Conservation (phyloP, 179 eudicot species). For the Gypsophila paniculata region DNA sequence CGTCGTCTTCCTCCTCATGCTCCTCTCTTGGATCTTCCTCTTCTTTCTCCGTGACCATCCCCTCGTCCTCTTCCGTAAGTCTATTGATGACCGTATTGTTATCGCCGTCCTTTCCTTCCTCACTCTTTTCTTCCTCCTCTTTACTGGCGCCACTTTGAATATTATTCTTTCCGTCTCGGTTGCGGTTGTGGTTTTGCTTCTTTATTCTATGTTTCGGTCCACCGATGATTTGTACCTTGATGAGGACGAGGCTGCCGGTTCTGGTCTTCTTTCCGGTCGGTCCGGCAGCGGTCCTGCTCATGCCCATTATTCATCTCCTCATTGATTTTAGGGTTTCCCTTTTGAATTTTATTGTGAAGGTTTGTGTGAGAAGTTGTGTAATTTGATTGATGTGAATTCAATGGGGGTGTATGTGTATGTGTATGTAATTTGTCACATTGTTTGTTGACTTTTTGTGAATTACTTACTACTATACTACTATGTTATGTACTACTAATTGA, state of each 20-base stretch:
- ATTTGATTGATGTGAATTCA: no score
- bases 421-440: neutral
- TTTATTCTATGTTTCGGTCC: conserved; percentile 46
- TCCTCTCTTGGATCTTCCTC: conserved; percentile 52
- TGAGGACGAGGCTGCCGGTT: conserved; percentile 40
- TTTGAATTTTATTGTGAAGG: neutral
- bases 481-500: neutral
- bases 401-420: neutral
- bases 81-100: conserved; percentile 48
- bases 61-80: conserved; percentile 30
- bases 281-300: conserved; percentile 7
- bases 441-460: no score
- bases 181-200: conserved; percentile 33
- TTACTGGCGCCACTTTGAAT: conserved; percentile 51
- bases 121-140: conserved; percentile 42
- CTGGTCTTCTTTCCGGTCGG: conserved; percentile 32
- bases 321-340: neutral
- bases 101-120: conserved; percentile 29
- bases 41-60: conserved; percentile 58
- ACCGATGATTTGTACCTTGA: conserved; percentile 44
- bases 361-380: no score
- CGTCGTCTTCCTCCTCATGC: conserved; percentile 51
- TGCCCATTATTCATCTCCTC: neutral
- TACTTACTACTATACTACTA: neutral
- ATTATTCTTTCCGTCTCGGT: conserved; percentile 43